phyloP scores from a whole-genome alignment of 1,284 basidiomycete species.

The Peniophora sp. region DNA sequence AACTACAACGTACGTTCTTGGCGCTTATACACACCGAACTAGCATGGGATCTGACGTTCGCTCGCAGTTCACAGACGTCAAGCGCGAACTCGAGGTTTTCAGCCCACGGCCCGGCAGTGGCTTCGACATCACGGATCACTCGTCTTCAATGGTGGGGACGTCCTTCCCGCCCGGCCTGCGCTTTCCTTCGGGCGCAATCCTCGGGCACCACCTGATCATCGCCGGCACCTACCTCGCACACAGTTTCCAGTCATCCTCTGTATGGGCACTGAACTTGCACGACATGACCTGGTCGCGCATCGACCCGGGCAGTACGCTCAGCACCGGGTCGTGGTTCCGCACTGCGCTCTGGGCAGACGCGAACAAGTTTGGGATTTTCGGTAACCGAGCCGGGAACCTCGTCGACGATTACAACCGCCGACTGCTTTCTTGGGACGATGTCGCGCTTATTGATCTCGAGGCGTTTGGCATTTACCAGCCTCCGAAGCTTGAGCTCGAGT shows the following conservation, averaged over 20 bases:
- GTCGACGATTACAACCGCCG: conserved; percentile 89
- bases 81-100: conserved; percentile 86
- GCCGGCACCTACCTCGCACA: conserved; percentile 88
- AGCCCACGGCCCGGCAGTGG: conserved; percentile 67
- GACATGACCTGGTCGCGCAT: conserved; percentile 82
- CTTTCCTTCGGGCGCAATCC: conserved; percentile 86
- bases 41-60: conserved; percentile 6
- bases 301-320: conserved; percentile 73
- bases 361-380: conserved; percentile 84
- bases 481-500: conserved; percentile 59
- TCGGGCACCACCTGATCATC: conserved; percentile 83
- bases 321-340: conserved; percentile 84
- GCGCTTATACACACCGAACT: neutral
- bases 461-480: conserved; percentile 91
- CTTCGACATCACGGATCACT: conserved; percentile 67
- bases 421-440: conserved; percentile 85
- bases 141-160: conserved; percentile 65
- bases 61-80: conserved; percentile 84
- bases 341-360: conserved; percentile 74
- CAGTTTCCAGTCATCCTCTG: conserved; percentile 83
- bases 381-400: conserved; percentile 79
- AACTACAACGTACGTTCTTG: conserved; percentile 73
- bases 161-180: conserved; percentile 86
- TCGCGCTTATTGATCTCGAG: conserved; percentile 86
- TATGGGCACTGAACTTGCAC: conserved; percentile 80